Conservation (phyloP, 768 basidiomycete genomes). For the Tricholoma furcatifolium region DNA sequence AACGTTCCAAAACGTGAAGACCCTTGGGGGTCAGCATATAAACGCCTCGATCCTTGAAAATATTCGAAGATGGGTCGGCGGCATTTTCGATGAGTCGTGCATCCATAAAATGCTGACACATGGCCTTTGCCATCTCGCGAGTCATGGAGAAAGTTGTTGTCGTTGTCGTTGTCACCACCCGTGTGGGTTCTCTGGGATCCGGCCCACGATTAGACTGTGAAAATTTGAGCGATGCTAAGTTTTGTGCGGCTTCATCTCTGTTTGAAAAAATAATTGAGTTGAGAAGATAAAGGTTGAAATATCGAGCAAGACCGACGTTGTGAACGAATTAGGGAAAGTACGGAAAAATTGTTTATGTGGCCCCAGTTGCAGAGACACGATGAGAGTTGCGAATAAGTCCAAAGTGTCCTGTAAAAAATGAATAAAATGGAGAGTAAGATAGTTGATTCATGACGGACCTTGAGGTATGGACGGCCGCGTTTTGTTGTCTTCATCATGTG, state of each 20-base stretch:
- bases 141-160: conserved; percentile 99
- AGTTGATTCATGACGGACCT: conserved; percentile 46
- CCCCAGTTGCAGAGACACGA: conserved; percentile 87
- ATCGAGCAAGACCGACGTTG: conserved; percentile 65
- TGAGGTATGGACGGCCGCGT: conserved; percentile 90
- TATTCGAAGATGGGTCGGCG: conserved; percentile 79
- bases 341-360: conserved; percentile 97
- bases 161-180: conserved; percentile 98
- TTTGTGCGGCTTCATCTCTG: conserved; percentile 93
- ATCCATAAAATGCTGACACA: conserved; percentile 99
- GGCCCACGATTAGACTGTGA: conserved; percentile 98
- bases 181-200: conserved; percentile 96
- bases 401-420: conserved; percentile 76
- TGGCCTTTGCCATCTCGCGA: conserved; percentile 99
- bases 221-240: conserved; percentile 94
- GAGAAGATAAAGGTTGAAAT: conserved; percentile 12
- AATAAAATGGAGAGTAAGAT: conserved; percentile 2
- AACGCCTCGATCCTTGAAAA: conserved; percentile 98
- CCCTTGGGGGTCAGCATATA: conserved; percentile 97
- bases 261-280: conserved; percentile 12
- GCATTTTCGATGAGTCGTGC: conserved; percentile 97
- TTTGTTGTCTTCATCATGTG: conserved; percentile 99
- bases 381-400: conserved; percentile 94
- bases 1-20: conserved; percentile 97
- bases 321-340: conserved; percentile 90